Evolutionary conservation across 441 rosid genomes (phyloP), one percentile per base, ranked within the genome.

Genomic region (Daphne laureola): DNA sequence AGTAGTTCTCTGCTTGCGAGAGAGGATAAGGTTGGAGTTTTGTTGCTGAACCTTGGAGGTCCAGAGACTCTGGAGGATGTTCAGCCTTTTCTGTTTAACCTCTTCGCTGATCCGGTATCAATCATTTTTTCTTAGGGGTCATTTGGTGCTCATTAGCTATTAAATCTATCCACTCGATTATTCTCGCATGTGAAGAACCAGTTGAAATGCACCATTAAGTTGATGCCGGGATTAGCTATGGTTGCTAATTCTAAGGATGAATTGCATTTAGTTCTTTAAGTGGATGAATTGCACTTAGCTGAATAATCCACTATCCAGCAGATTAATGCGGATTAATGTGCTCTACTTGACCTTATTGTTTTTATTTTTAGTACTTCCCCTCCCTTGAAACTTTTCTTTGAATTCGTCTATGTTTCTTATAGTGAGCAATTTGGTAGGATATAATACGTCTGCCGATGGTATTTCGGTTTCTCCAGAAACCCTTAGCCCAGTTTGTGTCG

Each of bases 41-140:
- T 92, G 58, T 70, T 92, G 74, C 82, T 92, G 54, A 92, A 92
- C 68, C 98, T 92, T 44, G 98, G 98, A 43, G 98, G 98, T 41
- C 98, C 97, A 0, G 98, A 92, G 79, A 92, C 96, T 17, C 88
- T 92, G 58, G 97, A 92, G 16, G 97, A 92, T 58, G 98, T 92
- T 57, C 96, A 92, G 73, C 96, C 98, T 36, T 92, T 92, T 73
- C 74, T 92, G 75, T 92, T 89, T 67, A 92, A 92, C 68, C 98
- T 92, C 51, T 92, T 92, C n/a, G 96, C 98, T 31, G 98, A 89
- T 58, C 98, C 97, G 66, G 98, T 86, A 27, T 27, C 36, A 45
- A 55, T 38, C 11, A 31, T 31, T 31, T 1, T 7, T 31, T 21
- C 25, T 21, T 21, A 21, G 25, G 25, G 25, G 25, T 21, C 25